Conservation (phyloP, 1,139 yeast genomes). For the Meyerozyma athensensis region DNA sequence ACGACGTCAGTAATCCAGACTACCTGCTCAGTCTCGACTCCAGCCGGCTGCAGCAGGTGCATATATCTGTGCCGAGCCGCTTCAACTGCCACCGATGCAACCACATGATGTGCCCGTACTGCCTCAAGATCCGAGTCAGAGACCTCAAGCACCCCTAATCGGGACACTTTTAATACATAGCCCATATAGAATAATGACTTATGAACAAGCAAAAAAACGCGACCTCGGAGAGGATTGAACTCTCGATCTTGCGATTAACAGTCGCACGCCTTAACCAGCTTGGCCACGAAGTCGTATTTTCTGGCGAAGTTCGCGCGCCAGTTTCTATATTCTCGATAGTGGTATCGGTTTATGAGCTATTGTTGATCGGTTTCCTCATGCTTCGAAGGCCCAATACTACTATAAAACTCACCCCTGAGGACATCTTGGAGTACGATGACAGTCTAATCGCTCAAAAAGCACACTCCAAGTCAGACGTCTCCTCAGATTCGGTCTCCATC, state of each 20-base stretch:
- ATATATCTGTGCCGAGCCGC: constrained; percentile 22
- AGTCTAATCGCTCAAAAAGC: constrained; percentile 5
- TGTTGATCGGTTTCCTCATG: constrained; percentile 31
- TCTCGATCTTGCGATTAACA: constrained; percentile 7
- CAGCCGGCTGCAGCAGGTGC: constrained; percentile 4
- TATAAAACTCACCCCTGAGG: constrained; percentile 62
- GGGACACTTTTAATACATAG: background rate
- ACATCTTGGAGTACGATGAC: constrained; percentile 59
- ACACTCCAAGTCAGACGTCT: background rate
- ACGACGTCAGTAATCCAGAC: constrained; percentile 1
- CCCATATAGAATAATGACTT: constrained; percentile 1
- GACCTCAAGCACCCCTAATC: constrained; percentile 16
- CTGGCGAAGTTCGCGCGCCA: background rate
- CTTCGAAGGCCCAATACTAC: constrained; percentile 62
- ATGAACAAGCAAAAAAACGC: background rate
- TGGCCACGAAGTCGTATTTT: constrained; percentile 13
- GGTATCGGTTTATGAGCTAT: background rate
- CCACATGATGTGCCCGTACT: constrained; percentile 55
- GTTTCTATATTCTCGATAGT: background rate
- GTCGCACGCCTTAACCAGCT: constrained; percentile 10
- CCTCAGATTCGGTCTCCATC: background rate
- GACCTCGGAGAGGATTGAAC: constrained; percentile 7
- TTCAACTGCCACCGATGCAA: constrained; percentile 44
- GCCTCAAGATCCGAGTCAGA: constrained; percentile 39
- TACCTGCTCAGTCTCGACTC: constrained; percentile 2